Conservation (phyloP, 208 protist species). For the Strigomonas culicis region DNA sequence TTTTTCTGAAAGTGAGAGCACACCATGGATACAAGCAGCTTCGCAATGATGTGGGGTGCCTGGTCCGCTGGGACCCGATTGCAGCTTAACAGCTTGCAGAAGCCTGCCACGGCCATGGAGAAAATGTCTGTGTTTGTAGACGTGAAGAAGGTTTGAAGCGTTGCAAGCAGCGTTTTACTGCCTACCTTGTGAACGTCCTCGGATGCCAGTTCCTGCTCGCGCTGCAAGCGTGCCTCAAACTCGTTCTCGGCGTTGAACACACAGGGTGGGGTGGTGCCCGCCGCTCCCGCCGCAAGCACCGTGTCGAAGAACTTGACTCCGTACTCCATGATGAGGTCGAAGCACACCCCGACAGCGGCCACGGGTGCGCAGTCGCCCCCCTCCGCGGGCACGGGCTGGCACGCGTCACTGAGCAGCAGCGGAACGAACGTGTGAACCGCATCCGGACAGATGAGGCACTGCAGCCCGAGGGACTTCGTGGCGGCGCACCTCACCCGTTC, state of each 20-base stretch:
- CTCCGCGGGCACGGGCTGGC: conserved; percentile 11
- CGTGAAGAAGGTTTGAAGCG: conserved; percentile 50
- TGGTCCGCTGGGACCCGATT: conserved; percentile 66
- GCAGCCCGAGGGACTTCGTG: conserved; percentile 73
- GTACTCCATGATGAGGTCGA: conserved; percentile 88
- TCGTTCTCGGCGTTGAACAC: conserved; percentile 29
- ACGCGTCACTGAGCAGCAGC: conserved; percentile 68
- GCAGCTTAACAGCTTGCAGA: conserved; percentile 86
- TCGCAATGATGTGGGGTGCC: conserved; percentile 48
- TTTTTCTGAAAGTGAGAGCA: conserved; percentile 46
- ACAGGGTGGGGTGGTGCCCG: conserved; percentile 7
- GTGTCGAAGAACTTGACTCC: conserved; percentile 83
- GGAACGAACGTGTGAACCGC: conserved; percentile 90
- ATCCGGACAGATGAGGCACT: conserved; percentile 84
- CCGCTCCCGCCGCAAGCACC: too few species aligned
- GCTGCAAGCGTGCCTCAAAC: conserved; percentile 60
- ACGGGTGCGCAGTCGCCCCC: conserved; percentile 32
- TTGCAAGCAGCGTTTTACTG: conserved; percentile 43
- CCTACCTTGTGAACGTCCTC: conserved; percentile 87
- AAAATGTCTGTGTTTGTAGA: conserved; percentile 19
- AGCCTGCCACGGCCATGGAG: conserved; percentile 44
- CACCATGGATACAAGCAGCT: conserved; percentile 30
- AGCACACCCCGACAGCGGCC: conserved; percentile 64
- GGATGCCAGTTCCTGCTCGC: conserved; percentile 64
- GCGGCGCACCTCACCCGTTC: conserved; percentile 70